A percentile compares a stretch with the other conserved stretches of the same genome.
Evolutionary conservation across 2,329 filamentous ascomycete species (phyloP).

Genomic region (Pseudocercospora eumusae): DNA sequence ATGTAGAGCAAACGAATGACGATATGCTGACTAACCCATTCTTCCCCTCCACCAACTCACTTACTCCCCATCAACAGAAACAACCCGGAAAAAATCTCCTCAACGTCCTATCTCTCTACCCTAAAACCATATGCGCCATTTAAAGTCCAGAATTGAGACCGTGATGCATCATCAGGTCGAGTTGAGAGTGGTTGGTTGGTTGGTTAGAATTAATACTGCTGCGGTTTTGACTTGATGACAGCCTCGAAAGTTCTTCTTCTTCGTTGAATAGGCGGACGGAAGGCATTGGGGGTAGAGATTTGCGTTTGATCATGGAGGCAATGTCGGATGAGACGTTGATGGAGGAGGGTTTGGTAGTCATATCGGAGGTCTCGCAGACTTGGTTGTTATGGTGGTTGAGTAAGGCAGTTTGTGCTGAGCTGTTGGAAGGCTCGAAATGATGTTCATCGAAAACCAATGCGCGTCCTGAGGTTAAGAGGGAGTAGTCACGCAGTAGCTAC

Average conservation of each 20-base stretch:
- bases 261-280: too few species aligned
- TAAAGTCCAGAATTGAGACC: too few species aligned
- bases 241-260: conserved; percentile 1
- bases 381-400: background rate
- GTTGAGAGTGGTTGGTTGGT: background rate
- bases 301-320: conserved; percentile 13
- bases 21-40: background rate
- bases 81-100: background rate
- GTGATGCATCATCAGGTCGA: too few species aligned
- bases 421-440: too few species aligned
- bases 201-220: background rate
- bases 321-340: conserved; percentile 11
- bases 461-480: too few species aligned
- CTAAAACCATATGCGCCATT: too few species aligned
- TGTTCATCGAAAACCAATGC: too few species aligned
- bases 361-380: background rate
- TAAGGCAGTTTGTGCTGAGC: background rate
- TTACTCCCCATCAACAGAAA: too few species aligned
- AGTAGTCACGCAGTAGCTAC: background rate
- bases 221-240: conserved; percentile 3
- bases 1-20: background rate
- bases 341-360: background rate
- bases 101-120: too few species aligned
- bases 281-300: conserved; percentile 7
- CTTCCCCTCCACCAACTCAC: background rate